These are phyloP conservation scores for Aureococcus anophagefferens DNA, from an alignment of 108 stramenopile species.

Conservation along the genomic window DNA sequence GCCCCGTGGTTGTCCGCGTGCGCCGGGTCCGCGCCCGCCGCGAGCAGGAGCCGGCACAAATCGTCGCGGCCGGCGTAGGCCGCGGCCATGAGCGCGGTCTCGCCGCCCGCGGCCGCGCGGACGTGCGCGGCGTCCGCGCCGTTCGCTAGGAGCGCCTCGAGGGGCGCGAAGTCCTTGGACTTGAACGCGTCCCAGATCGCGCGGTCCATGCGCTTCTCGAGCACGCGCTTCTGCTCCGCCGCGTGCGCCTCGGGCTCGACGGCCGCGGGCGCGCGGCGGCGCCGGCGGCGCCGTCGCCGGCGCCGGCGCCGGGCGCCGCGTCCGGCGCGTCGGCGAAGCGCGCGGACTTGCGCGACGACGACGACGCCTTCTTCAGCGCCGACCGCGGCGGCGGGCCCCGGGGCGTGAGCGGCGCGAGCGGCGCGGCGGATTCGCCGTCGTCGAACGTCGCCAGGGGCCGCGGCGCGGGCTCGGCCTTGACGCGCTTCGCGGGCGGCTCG, in stretches of 20 bases:
- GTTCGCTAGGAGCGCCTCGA: not conserved
- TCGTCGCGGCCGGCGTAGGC: not conserved
- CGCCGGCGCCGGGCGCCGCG: no score
- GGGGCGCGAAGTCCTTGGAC: not conserved
- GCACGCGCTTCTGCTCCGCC: not conserved
- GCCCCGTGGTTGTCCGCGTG: not conserved
- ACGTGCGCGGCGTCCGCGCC: not conserved
- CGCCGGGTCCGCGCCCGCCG: not conserved
- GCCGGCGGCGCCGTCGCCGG: no score
- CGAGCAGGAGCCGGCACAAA: not conserved
- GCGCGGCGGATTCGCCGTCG: no score
- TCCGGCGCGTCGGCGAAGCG: no score
- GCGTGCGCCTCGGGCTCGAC: not conserved
- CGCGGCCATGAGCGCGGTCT: not conserved
- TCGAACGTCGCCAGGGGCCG: no score
- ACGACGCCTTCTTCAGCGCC: no score
- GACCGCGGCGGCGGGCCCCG: no score
- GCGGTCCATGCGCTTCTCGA: not conserved
- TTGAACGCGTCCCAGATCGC: slow-evolving; percentile 1
- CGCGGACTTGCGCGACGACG: no score
- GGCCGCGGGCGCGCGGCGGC: not conserved
- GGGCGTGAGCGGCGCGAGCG: no score
- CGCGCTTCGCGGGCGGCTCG: no score
- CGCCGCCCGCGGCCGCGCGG: not conserved
- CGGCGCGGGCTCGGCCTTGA: no score